Base-by-base conservation (phyloP, 2,329 filamentous ascomycete genomes). In the Neurospora sp. region DNA sequence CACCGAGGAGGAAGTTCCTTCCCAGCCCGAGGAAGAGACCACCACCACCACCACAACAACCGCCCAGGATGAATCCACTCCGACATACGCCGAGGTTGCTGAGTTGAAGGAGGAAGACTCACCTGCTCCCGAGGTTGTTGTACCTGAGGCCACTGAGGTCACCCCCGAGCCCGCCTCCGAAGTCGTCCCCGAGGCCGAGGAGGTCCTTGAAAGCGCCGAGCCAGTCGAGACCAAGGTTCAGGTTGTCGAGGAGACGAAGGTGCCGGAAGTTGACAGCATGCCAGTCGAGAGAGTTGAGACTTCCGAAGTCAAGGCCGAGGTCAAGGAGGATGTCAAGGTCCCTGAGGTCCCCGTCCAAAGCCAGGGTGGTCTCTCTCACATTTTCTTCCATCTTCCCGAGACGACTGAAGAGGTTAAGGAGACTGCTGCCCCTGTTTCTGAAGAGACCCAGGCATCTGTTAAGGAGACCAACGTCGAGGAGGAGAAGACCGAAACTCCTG, bases 211-310 rank as follows among this genome's bases (percentile, higher is more conserved):
- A 19, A 62, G 28, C 52, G 52, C 52, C 52, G 66, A 67, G n/a
- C 38, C 68, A 33, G 28, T 41, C 15, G 68, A 66, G 15, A 17
- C 52, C 28, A 33, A 62, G 28, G 52, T 62, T 36, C 12, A 62
- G 28, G 5, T 17, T 36, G 46, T 70, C n/a, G 72, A 72, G 41
- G 67, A 39, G n/a, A 11, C 40, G 10, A 67, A 69, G 19, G 70
- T 69, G 15, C 41, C 66, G 3, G 71, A 52, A 23, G 52, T 66
- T 17, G 66, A 65, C 5, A 65, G 68, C n/a, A 68, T 66, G 62
- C 72, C 72, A 39, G 70, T 65, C 11, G 33, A 52, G 15, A 68
- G 71, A n/a, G 67, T 37, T 43, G 39, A 52, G 15, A 10, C 38
- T 36, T 36, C 46, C 1, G 67, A 69, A 33, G 62, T 57, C 36